Percentiles rank a stretch among this genome's conserved stretches.
Conservation (phyloP, 306 rosid species). For the Quercus ilex region DNA sequence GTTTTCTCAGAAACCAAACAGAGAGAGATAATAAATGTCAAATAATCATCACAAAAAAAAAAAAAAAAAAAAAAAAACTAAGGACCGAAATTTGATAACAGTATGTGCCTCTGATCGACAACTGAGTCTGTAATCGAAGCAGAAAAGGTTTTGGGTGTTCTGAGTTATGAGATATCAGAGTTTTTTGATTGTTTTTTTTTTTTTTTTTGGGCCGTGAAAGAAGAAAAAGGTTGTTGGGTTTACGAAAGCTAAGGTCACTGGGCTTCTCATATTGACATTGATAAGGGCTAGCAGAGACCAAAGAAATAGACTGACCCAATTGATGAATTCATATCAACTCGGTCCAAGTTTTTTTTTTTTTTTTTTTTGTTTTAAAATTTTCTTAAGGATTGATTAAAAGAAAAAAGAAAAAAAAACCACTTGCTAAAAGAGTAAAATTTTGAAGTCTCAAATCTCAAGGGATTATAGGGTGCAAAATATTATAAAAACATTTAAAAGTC, state of each 20-base stretch:
- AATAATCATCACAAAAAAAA: background rate
- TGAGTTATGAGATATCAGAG: background rate
- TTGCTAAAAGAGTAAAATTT: no score
- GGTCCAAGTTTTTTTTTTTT: no score
- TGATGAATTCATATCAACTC: background rate
- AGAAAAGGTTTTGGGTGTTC: no score
- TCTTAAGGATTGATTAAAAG: no score
- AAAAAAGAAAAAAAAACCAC: no score
- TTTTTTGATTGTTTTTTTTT: background rate
- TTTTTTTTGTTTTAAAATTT: no score
- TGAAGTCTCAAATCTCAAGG: no score
- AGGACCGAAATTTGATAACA: background rate
- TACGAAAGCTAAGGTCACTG: background rate
- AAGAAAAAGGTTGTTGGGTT: background rate
- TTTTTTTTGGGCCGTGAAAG: background rate
- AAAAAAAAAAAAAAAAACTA: background rate
- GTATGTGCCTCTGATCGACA: background rate
- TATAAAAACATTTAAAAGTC: no score
- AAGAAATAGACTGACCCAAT: background rate
- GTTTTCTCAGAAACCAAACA: background rate
- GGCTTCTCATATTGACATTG: background rate
- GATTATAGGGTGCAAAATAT: no score
- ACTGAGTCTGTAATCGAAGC: no score
- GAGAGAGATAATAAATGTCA: background rate
- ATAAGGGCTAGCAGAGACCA: background rate